phyloP scores from a whole-genome alignment of 352 stramenopile species.

The Globisporangium camurandrum region DNA sequence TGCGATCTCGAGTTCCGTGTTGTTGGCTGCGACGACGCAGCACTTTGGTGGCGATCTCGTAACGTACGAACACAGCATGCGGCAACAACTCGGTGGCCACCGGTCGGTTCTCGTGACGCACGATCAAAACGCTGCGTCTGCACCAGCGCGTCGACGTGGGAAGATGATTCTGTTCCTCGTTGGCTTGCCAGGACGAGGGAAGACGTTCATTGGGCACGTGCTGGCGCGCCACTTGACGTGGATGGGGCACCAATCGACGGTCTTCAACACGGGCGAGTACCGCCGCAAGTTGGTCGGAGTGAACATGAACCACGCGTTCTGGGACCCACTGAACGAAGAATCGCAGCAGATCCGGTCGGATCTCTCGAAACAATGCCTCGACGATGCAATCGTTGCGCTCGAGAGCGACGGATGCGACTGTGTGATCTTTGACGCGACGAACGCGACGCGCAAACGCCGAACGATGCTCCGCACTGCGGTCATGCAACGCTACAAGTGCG shows the following conservation, averaged over 20 bases:
- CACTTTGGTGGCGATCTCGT: slow-evolving; percentile 82
- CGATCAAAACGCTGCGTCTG: slow-evolving; percentile 21
- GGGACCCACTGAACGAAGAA: slow-evolving; percentile 68
- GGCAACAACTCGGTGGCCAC: slow-evolving; percentile 61
- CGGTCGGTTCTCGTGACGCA: slow-evolving; percentile 50
- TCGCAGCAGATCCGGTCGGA: slow-evolving; percentile 62
- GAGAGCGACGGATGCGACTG: slow-evolving; percentile 68
- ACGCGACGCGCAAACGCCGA: slow-evolving; percentile 64
- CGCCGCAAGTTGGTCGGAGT: slow-evolving; percentile 55
- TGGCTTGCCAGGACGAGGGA: slow-evolving; percentile 66
- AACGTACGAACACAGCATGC: slow-evolving; percentile 68
- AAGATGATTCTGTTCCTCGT: slow-evolving; percentile 83
- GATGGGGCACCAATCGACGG: slow-evolving; percentile 77
- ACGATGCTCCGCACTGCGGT: slow-evolving; percentile 50
- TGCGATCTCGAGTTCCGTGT: slow-evolving; percentile 52
- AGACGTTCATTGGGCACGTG: slow-evolving; percentile 83
- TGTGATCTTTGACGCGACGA: slow-evolving; percentile 81
- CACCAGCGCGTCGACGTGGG: slow-evolving; percentile 35
- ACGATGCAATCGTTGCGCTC: slow-evolving; percentile 60
- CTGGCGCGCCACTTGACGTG: slow-evolving; percentile 75
- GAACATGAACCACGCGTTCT: slow-evolving; percentile 74
- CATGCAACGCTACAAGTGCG: slow-evolving; percentile 56
- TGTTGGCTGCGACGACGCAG: slow-evolving; percentile 74
- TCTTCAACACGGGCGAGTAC: slow-evolving; percentile 83
- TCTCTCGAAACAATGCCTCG: slow-evolving; percentile 58